phyloP scores from a whole-genome alignment of 2,329 filamentous ascomycete species.

The Tolypocladium pustulatum region DNA sequence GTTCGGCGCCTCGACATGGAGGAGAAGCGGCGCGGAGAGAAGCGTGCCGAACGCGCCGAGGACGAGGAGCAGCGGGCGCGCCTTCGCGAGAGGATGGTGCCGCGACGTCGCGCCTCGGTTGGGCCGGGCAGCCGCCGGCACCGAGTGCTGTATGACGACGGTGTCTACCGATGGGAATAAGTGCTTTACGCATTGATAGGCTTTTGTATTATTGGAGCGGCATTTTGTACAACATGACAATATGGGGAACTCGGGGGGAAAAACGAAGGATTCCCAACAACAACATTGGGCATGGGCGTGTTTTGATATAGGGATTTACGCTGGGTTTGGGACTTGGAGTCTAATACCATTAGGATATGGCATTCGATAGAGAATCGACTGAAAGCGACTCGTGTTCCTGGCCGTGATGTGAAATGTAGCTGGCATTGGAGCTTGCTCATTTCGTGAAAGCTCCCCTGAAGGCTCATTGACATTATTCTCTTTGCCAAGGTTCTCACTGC shows the following conservation, averaged over 20 bases:
- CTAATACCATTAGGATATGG: not conserved
- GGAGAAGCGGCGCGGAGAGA: constrained; percentile 19
- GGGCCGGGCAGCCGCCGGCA: constrained; percentile 24
- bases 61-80: constrained; percentile 28
- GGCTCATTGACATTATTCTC: too few species aligned
- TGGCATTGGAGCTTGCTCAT: not conserved
- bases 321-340: not conserved
- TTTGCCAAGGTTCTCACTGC: not conserved
- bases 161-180: constrained; percentile 30
- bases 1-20: constrained; percentile 22
- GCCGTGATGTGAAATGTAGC: not conserved
- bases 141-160: constrained; percentile 26
- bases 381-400: not conserved
- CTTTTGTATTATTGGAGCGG: not conserved
- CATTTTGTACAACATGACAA: not conserved
- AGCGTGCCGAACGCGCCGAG: constrained; percentile 17
- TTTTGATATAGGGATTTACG: not conserved
- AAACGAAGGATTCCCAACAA: not conserved
- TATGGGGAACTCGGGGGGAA: not conserved
- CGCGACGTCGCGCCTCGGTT: constrained; percentile 24
- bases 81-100: constrained; percentile 29
- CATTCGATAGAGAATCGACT: not conserved
- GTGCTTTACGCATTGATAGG: not conserved
- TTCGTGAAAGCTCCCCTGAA: too few species aligned
- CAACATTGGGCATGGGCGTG: not conserved